Evolutionary conservation across 306 rosid genomes (phyloP), one percentile per base, ranked within the genome.

Genomic region (Malus asiatica): DNA sequence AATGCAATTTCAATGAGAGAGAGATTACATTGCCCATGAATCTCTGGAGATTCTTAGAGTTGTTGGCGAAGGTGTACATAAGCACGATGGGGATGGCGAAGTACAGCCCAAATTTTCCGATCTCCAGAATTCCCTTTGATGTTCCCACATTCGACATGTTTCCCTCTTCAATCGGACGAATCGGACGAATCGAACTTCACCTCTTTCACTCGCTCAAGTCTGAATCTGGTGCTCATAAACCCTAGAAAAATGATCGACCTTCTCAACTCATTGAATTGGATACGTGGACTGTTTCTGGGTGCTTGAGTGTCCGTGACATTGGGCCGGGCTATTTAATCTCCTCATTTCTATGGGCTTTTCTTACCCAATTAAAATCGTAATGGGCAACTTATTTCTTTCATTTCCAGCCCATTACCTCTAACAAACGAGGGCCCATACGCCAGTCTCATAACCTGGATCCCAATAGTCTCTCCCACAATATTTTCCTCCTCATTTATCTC

Each of bases 21-120:
- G 66, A 68, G 58, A 74, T 64, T 84, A 93, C 96, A 27, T 86
- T 88, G 75, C 98, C 97, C 87, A 93, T 87, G 87, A 93, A 91
- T 73, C 63, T 91, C 83, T 89, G 86, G 77, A 93, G 66, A 72
- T 91, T 91, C 70, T 79, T 83, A 7, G 89, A 72, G 48, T 91
- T 91, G 86, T 87, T 91, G 76, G 92, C 93, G 77, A 87, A 91
- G 42, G 83, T 20, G 83, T 88, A 89, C 97, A 95, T 90, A 6
- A 95, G 88, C 82, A 88, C 81, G 79, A 95, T 80, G 22, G 98
- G 97, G 25, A 95, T 33, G 22, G 90, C 35, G 15, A 92, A 88
- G 11, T 94, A 94, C 23, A 94, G 66, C 30, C 95, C 98, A 68
- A 94, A 94, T 89, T 94, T 94, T 0, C 93, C 96, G 58, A 94